Base-by-base conservation (phyloP, 805 yeast species). In the Maudiozyma saulgeensis region DNA sequence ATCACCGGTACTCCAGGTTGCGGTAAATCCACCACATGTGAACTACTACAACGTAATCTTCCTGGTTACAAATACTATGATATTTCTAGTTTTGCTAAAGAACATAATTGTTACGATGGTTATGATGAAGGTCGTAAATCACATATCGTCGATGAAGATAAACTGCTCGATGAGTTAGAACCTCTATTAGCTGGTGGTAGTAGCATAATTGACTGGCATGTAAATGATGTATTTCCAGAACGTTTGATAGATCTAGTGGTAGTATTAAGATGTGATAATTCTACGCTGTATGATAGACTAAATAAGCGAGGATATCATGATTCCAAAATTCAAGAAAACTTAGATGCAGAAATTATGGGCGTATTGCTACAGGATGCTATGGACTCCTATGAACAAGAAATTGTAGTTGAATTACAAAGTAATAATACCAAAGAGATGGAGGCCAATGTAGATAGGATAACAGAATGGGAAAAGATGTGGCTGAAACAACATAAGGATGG, bases 331-430 rank as follows among this genome's bases (percentile, higher is more conserved):
- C 84, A 82, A 50, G 99, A 93, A 60, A 93, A 93, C 63, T 69
- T 93, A 43, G 99, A 93, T 66, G 95, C 95, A 51, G 99, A 93
- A 68, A 93, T 93, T 55, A 93, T 93, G 98, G 91, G 90, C 56
- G 87, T 91, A 13, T 78, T 93, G 15, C 68, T 81, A 43, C 84
- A 83, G 55, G 99, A 93, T 56, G 99, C 98, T 0, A 72, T 77
- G 50, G 96, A 88, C 34, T 76, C 83, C 40, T 93, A 88, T 61
- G 84, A 76, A 32, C 81, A 81, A 42, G 87, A 84, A 54, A 81
- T 89, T 28, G 91, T 93, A 31, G 86, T 93, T 41, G 93, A 85
- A 58, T 74, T 93, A 53, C 71, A 68, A 43, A 85, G 95, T 51
- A 81, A 91, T 63, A 67, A 72, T 19, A 80, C 79, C 15, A 93